Percentiles rank a stretch among this genome's conserved stretches.
Evolutionary conservation across 257 asterid species (phyloP).

Genomic region (Petunia secreta): DNA sequence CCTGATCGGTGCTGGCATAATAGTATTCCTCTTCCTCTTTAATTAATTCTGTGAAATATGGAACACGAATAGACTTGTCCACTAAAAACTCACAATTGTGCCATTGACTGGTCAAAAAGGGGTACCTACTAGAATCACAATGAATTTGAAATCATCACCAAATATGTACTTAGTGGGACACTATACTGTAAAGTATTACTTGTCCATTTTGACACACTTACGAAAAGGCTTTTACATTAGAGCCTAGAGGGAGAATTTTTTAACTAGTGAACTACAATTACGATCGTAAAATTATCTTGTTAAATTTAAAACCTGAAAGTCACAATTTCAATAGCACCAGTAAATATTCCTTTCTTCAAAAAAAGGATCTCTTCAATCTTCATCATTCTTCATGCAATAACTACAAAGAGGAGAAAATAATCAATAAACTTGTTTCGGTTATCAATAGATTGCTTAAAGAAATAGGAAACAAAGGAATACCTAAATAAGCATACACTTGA

Average conservation of each 20-base stretch:
- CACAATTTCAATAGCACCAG: no score
- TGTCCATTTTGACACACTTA: slow-evolving; percentile 7
- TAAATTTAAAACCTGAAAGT: no score
- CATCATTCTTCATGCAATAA: no score
- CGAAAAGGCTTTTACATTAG: neutral
- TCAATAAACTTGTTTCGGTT: neutral
- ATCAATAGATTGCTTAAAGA: neutral
- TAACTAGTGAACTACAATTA: neutral
- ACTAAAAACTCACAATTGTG: slow-evolving; percentile 15
- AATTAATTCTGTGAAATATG: neutral
- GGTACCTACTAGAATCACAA: neutral
- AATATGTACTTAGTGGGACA: slow-evolving; percentile 19
- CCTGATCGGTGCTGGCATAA: neutral
- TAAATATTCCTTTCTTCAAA: no score
- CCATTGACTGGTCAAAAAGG: slow-evolving; percentile 25
- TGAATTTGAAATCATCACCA: slow-evolving; percentile 22
- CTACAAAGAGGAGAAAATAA: neutral
- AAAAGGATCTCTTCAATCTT: no score
- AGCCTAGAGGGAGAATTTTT: no score
- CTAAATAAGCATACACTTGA: neutral
- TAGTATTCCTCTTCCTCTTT: neutral
- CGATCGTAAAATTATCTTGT: neutral
- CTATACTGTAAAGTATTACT: neutral
- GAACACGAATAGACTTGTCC: neutral
- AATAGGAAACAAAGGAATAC: neutral